These are phyloP conservation scores for Pseudocercospora cruenta DNA, from an alignment of 2,329 filamentous ascomycete species.

Conservation along the genomic window DNA sequence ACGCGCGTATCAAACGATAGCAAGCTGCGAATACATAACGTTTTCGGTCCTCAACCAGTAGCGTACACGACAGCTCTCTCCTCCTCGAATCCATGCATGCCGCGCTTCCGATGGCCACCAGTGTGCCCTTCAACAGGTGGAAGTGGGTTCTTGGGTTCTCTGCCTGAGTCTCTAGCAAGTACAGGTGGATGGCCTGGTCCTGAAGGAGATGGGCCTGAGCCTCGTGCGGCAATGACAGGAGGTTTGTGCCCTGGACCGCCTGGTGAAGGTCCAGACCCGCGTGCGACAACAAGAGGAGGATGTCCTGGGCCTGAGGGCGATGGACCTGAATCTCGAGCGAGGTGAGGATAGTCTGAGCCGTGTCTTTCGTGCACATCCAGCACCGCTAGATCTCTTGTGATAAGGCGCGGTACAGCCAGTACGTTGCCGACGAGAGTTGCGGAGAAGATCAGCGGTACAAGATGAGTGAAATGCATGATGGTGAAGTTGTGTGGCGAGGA, in stretches of 20 bases:
- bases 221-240: neutral
- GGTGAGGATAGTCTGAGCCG: too few relatives aligned
- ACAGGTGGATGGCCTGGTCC: too few relatives aligned
- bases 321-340: neutral
- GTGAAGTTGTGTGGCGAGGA: neutral
- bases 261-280: neutral
- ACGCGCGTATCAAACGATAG: too few relatives aligned
- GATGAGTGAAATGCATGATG: neutral
- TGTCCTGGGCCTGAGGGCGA: neutral
- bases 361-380: neutral
- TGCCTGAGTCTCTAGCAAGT: too few relatives aligned
- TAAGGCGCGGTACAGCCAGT: neutral
- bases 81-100: too few relatives aligned
- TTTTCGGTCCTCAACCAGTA: too few relatives aligned
- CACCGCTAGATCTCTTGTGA: neutral
- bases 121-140: too few relatives aligned
- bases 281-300: neutral
- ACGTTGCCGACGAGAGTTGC: neutral
- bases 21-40: too few relatives aligned
- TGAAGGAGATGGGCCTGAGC: neutral
- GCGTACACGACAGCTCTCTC: too few relatives aligned
- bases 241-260: neutral
- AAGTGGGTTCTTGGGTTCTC: too few relatives aligned
- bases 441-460: neutral
- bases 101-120: too few relatives aligned